Conservation (phyloP, 129 eudicot genomes). For the Escallonia rubra region DNA sequence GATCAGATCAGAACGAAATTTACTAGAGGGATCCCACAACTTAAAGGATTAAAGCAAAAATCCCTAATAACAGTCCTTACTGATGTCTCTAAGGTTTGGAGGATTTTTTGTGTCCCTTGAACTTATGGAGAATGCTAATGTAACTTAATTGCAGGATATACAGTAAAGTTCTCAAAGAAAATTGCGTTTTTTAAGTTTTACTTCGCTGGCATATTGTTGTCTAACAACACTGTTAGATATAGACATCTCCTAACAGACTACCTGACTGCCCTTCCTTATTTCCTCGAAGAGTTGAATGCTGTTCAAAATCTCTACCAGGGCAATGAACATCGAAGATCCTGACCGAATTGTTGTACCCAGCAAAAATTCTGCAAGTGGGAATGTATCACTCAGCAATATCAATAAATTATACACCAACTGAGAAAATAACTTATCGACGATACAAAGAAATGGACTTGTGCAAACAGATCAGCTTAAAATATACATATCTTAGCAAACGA, state of each 20-base stretch:
- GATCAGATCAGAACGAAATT: too few relatives aligned
- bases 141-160: too few relatives aligned
- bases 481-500: not conserved
- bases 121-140: too few relatives aligned
- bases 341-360: conserved; percentile 86
- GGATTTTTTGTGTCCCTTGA: too few relatives aligned
- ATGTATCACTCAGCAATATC: not conserved
- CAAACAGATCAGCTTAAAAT: not conserved
- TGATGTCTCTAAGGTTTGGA: too few relatives aligned
- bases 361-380: conserved; percentile 63
- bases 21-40: too few relatives aligned
- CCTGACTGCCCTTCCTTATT: conserved; percentile 97
- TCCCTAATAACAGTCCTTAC: too few relatives aligned
- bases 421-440: too few relatives aligned
- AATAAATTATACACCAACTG: too few relatives aligned
- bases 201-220: not conserved
- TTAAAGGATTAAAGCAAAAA: too few relatives aligned
- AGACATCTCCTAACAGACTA: conserved; percentile 14
- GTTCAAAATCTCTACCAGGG: conserved; percentile 92
- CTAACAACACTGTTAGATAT: not conserved
- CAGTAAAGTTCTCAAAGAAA: too few relatives aligned
- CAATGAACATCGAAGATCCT: conserved; percentile 89
- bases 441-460: not conserved
- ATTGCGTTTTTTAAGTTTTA: not conserved
- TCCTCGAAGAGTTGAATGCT: conserved; percentile 69